phyloP scores from a whole-genome alignment of 2,329 filamentous ascomycete species.

The Colletotrichum eremochloae region DNA sequence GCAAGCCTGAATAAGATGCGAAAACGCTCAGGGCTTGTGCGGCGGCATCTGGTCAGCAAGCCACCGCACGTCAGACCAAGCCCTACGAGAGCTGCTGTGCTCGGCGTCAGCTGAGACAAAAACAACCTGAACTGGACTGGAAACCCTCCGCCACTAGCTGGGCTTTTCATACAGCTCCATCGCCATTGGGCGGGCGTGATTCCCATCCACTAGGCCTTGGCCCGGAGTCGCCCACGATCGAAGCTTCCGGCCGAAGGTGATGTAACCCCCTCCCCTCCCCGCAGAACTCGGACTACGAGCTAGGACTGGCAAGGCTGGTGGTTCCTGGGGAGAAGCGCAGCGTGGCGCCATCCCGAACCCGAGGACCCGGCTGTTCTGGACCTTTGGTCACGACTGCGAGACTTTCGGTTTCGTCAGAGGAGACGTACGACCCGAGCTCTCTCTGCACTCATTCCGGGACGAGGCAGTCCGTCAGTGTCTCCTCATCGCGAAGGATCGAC shows the following conservation, averaged over 20 bases:
- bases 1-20: not conserved
- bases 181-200: not conserved
- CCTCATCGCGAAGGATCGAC: not conserved
- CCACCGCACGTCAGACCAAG: constrained; percentile 23
- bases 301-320: constrained; percentile 1
- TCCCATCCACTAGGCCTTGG: too few species aligned
- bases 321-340: not conserved
- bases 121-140: not conserved
- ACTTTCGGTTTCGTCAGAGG: not conserved
- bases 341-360: not conserved
- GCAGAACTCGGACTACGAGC: not conserved
- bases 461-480: not conserved
- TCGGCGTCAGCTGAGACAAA: constrained; percentile 16
- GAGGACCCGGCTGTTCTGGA: not conserved
- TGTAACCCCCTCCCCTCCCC: not conserved
- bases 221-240: not conserved
- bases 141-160: not conserved
- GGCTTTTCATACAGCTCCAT: not conserved
- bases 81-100: constrained; percentile 9
- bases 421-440: too few species aligned
- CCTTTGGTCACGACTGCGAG: not conserved
- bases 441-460: not conserved
- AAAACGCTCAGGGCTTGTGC: not conserved
- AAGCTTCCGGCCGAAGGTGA: not conserved
- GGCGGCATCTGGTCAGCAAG: constrained; percentile 12